Conservation (phyloP, 805 yeast species). For the Spathaspora girioi region DNA sequence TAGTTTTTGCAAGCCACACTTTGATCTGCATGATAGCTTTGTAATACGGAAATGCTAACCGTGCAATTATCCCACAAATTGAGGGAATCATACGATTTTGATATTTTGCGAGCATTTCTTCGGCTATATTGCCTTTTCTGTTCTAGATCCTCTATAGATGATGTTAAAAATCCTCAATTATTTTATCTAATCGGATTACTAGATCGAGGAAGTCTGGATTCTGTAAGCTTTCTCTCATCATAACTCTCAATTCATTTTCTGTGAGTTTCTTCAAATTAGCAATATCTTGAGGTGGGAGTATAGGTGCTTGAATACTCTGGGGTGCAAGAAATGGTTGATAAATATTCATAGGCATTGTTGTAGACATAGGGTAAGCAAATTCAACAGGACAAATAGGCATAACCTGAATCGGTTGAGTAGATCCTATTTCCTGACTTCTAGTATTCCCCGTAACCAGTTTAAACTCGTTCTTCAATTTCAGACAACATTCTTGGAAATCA, state of each 20-base stretch:
- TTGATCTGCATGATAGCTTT: background rate
- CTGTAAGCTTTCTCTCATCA: conserved; percentile 5
- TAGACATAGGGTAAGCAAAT: background rate
- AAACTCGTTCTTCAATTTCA: background rate
- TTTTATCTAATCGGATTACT: conserved; percentile 9
- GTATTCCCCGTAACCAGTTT: background rate
- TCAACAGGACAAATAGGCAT: background rate
- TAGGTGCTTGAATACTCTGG: background rate
- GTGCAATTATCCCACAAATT: background rate
- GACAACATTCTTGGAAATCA: conserved; percentile 11
- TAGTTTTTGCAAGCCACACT: background rate
- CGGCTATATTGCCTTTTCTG: too few relatives aligned
- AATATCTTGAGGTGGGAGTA: conserved; percentile 1
- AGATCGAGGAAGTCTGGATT: conserved; percentile 8
- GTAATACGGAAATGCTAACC: background rate
- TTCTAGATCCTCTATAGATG: too few relatives aligned
- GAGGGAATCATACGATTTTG: background rate
- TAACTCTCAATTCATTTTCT: background rate
- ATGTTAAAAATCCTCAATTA: conserved; percentile 2
- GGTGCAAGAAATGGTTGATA: background rate
- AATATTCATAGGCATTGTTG: background rate
- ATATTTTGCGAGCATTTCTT: too few relatives aligned
- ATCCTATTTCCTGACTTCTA: background rate
- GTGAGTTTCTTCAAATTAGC: conserved; percentile 4
- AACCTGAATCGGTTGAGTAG: background rate